phyloP scores from a whole-genome alignment of 345 rosid species.

The Eucalyptus erythrocorys region DNA sequence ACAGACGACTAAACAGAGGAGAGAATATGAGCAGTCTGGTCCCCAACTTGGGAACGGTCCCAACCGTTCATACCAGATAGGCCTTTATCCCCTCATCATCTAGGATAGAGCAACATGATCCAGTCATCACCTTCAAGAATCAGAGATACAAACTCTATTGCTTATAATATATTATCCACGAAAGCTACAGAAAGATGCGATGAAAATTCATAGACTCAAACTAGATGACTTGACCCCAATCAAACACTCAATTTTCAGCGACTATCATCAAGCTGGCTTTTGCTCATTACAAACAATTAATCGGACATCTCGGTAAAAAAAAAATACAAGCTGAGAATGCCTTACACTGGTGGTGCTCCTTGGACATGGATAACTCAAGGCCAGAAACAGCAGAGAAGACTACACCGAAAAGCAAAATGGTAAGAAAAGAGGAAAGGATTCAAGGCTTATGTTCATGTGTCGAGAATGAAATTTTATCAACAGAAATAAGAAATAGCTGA shows the following conservation, averaged over 20 bases:
- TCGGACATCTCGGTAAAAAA: background rate
- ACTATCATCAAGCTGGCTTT: background rate
- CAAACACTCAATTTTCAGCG: background rate
- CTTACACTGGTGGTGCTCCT: constrained; percentile 91
- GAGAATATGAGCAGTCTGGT: background rate
- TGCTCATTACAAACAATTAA: background rate
- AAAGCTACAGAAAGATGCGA: background rate
- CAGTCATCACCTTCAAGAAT: background rate
- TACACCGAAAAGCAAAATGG: constrained; percentile 7
- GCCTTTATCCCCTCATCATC: background rate
- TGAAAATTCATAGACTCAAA: background rate
- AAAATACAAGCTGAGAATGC: background rate
- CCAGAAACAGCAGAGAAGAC: constrained; percentile 99
- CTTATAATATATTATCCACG: background rate
- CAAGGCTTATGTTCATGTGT: background rate
- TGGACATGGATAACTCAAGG: constrained; percentile 87
- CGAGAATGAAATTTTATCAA: background rate
- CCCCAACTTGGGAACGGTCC: background rate
- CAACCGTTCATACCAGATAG: background rate
- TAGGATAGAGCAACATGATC: background rate
- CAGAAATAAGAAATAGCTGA: constrained; percentile 1
- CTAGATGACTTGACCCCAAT: background rate
- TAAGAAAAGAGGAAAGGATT: background rate
- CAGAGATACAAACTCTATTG: background rate
- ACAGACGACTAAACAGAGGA: background rate